These are phyloP conservation scores for Primulina tabacum DNA, from an alignment of 257 asterid species.

Conservation along the genomic window DNA sequence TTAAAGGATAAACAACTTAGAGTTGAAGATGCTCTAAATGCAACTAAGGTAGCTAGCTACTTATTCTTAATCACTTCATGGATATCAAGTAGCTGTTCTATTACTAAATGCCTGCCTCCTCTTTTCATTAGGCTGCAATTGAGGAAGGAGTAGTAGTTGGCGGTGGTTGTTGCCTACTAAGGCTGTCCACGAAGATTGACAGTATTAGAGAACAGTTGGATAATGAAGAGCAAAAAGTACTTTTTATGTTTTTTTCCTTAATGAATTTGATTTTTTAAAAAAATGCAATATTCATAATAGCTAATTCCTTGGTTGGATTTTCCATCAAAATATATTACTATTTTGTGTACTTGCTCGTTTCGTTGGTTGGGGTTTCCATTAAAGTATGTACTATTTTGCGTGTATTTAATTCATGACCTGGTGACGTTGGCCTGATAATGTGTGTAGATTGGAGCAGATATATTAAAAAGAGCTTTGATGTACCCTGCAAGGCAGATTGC, in stretches of 20 bases:
- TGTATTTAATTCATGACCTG: background rate
- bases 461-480: conserved; percentile 59
- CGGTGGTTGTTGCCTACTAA: conserved; percentile 79
- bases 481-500: conserved; percentile 86
- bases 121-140: conserved; percentile 58
- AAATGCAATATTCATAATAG: no score
- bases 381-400: background rate
- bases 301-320: background rate
- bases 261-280: background rate
- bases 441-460: conserved; percentile 78
- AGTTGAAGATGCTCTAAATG: conserved; percentile 84
- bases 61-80: background rate
- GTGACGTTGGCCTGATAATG: conserved; percentile 3
- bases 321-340: background rate
- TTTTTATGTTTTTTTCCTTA: background rate
- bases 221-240: conserved; percentile 75
- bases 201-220: conserved; percentile 48
- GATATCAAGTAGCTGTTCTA: background rate
- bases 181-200: conserved; percentile 66
- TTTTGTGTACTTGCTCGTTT: no score
- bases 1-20: conserved; percentile 81
- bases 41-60: conserved; percentile 63
- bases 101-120: conserved; percentile 7
- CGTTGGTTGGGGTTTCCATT: no score
- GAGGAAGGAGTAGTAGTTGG: conserved; percentile 94